Evolutionary conservation across 2,329 filamentous ascomycete genomes (phyloP), one percentile per base, ranked within the genome.

Genomic region (Scedosporium dehoogii): DNA sequence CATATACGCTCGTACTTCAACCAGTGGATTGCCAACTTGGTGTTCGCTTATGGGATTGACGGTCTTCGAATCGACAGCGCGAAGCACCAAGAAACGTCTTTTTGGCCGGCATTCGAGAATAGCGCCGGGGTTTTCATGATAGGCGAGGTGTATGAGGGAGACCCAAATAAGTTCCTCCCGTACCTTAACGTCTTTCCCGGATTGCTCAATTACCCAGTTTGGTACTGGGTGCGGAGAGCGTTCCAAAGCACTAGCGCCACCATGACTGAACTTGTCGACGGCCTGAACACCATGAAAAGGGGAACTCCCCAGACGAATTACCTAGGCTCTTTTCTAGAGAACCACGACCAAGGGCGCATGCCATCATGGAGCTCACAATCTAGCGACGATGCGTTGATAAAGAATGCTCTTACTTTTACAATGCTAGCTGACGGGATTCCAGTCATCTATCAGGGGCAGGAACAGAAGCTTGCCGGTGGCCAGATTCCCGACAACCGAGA

Each of bases 51-150:
- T 25, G 88, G 88, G 1, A 83, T 88, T 0, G 81, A 85, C 61
- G 86, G 86, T 0, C 89, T 89, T 73, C 79, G 86, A 16, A 82
- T 89, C 74, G 86, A 89, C 67, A 84, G 85, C 12, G 85, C 88
- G 69, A 88, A 88, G 69, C 79, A 85, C 67, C 85, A 86, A 66
- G 85, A 81, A 67, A 89, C 89, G 66, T 76, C 76, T 0, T 65
- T 65, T 48, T 65, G 64, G 64, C 78, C 79, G 1, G 73, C 73
- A 0, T 81, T 85, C 62, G 80, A 79, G 2, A 81, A 86, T 65
- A 83, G 82, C 0, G 79, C 83, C 65, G 79, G 83, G 64, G 79
- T 81, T 5, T 80, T 89, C 71, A 87, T 84, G 0, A 85, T 89
- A 0, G 87, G 86, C 38, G 86, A 90, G 70, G 79, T 87, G 63